Percentiles rank a stretch among this genome's conserved stretches.
Conservation (phyloP, 148 eudicot species). For the Amaranthus palmeri region DNA sequence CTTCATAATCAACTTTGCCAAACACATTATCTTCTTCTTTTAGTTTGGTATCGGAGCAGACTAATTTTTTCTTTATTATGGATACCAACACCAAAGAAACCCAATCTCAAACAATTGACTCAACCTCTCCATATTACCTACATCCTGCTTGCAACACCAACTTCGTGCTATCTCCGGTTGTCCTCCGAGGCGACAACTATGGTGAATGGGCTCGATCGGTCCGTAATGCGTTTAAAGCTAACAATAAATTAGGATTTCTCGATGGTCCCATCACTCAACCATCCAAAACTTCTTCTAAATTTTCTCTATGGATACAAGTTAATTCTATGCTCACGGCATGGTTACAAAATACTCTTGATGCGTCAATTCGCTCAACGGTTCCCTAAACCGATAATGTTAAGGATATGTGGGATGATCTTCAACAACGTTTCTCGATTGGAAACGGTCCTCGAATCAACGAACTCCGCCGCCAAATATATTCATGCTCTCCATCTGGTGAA, state of each 20-base stretch:
- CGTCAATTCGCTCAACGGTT: not conserved
- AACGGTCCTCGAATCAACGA: not conserved
- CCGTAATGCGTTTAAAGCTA: not conserved
- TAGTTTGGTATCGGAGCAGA: too few relatives aligned
- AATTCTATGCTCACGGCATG: not conserved
- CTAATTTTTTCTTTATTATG: too few relatives aligned
- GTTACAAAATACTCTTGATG: not conserved
- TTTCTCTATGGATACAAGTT: not conserved
- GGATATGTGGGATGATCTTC: not conserved
- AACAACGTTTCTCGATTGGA: not conserved
- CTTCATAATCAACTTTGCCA: too few relatives aligned
- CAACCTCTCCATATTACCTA: not conserved
- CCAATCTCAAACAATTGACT: not conserved
- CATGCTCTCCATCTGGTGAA: not conserved
- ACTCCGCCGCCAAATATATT: not conserved
- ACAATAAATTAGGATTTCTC: not conserved
- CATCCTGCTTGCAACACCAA: not conserved
- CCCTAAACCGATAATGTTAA: not conserved
- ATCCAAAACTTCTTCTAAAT: not conserved
- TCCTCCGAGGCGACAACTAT: not conserved
- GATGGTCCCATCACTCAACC: not conserved
- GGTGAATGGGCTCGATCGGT: constrained; percentile 1
- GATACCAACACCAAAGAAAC: too few relatives aligned
- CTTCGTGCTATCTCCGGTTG: not conserved
- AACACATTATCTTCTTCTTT: too few relatives aligned